Percentiles rank a stretch among this genome's conserved stretches.
Evolutionary conservation across 2,329 filamentous ascomycete genomes (phyloP).

Genomic region (Huntiella omanensis): DNA sequence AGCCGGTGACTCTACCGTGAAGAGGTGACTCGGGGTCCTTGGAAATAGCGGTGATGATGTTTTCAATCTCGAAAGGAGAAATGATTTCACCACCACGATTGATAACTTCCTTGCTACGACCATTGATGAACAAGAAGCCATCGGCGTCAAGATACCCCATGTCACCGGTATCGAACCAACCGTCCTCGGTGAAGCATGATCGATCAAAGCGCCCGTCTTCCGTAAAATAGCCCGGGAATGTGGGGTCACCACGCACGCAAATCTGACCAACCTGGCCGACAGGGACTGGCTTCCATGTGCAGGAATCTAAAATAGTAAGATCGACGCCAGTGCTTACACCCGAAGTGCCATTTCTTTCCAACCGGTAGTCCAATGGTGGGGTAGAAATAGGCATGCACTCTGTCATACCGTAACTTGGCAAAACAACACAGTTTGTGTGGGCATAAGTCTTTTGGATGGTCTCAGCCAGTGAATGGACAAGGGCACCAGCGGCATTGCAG

Average conservation of each 20-base stretch:
- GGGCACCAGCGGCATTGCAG: constrained; percentile 35
- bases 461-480: constrained; percentile 30
- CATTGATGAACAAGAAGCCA: constrained; percentile 34
- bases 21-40: constrained; percentile 23
- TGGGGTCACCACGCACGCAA: constrained; percentile 30
- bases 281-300: constrained; percentile 16
- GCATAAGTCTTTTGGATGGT: constrained; percentile 29
- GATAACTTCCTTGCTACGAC: constrained; percentile 36
- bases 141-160: constrained; percentile 31
- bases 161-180: constrained; percentile 37
- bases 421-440: constrained; percentile 23
- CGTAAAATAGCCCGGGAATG: constrained; percentile 30
- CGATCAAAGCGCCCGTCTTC: constrained; percentile 24
- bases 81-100: constrained; percentile 40
- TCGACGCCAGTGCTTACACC: constrained; percentile 33
- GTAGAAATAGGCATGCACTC: constrained; percentile 41
- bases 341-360: constrained; percentile 34
- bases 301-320: constrained; percentile 27
- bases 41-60: constrained; percentile 31
- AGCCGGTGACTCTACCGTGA: constrained; percentile 27
- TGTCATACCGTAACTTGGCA: constrained; percentile 41
- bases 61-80: constrained; percentile 39
- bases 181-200: constrained; percentile 26
- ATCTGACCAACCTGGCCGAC: constrained; percentile 24
- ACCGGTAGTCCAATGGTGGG: constrained; percentile 30